A percentile compares a stretch with the other conserved stretches of the same genome.
Evolutionary conservation across 495 filamentous ascomycete species (phyloP).

Genomic region (Annulohypoxylon bovei): DNA sequence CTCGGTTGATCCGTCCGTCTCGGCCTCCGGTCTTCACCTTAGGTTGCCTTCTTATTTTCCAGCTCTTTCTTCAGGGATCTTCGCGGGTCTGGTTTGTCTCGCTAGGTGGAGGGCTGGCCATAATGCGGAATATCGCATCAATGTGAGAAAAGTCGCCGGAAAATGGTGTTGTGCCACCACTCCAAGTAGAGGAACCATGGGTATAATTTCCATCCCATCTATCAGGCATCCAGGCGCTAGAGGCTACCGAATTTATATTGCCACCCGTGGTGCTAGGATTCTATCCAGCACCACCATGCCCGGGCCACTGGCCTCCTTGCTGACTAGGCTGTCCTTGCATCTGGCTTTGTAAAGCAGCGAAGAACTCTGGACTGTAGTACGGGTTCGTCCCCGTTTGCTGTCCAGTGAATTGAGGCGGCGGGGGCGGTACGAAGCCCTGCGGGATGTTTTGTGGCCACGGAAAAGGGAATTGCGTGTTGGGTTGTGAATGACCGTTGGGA

Average conservation of each 20-base stretch:
- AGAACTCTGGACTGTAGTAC: constrained; percentile 74
- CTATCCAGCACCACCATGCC: constrained; percentile 37
- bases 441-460: constrained; percentile 41
- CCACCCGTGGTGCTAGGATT: background rate
- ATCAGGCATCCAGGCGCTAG: background rate
- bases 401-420: constrained; percentile 42
- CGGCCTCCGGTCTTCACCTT: background rate
- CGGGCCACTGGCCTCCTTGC: constrained; percentile 46
- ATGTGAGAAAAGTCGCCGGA: too few relatives aligned
- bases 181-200: background rate
- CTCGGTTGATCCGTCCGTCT: background rate
- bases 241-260: background rate
- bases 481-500: constrained; percentile 33
- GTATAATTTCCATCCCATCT: background rate
- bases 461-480: constrained; percentile 32
- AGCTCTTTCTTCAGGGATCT: background rate
- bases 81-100: background rate
- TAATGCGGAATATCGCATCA: background rate
- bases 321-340: constrained; percentile 56
- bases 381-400: constrained; percentile 32
- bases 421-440: constrained; percentile 44
- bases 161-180: background rate
- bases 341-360: constrained; percentile 56
- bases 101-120: background rate
- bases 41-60: background rate